phyloP scores from a whole-genome alignment of 257 asterid genomes.

The Gentiana macrophylla region DNA sequence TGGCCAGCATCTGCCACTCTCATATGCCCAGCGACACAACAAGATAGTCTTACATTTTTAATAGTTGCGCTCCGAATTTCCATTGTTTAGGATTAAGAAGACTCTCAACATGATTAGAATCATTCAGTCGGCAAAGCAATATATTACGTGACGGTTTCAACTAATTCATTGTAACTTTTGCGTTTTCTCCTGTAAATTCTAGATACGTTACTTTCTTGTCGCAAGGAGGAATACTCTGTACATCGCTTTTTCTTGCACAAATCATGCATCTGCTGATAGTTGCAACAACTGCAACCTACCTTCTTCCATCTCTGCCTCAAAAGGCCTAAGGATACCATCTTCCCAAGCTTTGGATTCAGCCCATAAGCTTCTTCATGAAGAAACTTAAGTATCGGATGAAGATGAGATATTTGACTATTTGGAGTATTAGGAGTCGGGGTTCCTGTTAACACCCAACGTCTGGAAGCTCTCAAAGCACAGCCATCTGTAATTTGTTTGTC shows the following conservation, averaged over 20 bases:
- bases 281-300: slow-evolving; percentile 80
- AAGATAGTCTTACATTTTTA: slow-evolving; percentile 81
- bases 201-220: slow-evolving; percentile 58
- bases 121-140: slow-evolving; percentile 94
- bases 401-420: slow-evolving; percentile 80
- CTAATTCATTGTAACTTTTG: slow-evolving; percentile 89
- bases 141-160: slow-evolving; percentile 90
- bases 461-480: slow-evolving; percentile 55
- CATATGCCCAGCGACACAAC: slow-evolving; percentile 96
- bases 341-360: slow-evolving; percentile 81
- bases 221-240: slow-evolving; percentile 90
- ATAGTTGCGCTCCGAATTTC: slow-evolving; percentile 80
- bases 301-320: slow-evolving; percentile 95
- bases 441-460: slow-evolving; percentile 97
- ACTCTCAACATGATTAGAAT: slow-evolving; percentile 98
- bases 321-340: slow-evolving; percentile 73
- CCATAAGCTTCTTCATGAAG: slow-evolving; percentile 93
- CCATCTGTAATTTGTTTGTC: slow-evolving; percentile 96
- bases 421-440: slow-evolving; percentile 98
- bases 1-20: slow-evolving; percentile 80
- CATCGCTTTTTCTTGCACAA: slow-evolving; percentile 81
- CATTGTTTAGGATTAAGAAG: slow-evolving; percentile 86
- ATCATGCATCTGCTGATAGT: slow-evolving; percentile 84
- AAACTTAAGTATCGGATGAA: slow-evolving; percentile 84
- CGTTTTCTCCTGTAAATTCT: slow-evolving; percentile 75